Evolutionary conservation across 2,329 filamentous ascomycete genomes (phyloP), one percentile per base, ranked within the genome.

Genomic region (Diaporthe citrichinensis): DNA sequence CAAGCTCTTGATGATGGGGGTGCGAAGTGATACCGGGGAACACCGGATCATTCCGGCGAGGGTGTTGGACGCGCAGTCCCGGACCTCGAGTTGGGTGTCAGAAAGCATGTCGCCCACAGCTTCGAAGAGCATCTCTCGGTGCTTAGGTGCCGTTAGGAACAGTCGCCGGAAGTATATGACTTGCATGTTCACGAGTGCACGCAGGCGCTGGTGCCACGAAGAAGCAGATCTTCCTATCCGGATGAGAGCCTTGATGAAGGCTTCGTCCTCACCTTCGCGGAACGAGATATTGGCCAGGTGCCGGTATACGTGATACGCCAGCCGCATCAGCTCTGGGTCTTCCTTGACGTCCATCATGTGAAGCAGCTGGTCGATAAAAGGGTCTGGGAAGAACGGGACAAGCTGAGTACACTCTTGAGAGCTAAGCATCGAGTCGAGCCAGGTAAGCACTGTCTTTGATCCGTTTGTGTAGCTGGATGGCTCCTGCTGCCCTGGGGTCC

Each of bases 261-360:
- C 90, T 4, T 91, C 91, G 79, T 98, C 95, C 83, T 98, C 94
- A 75, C 96, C 95, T 44, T 92, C 90, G 2, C 94, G 93, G 85
- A 98, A 96, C 0, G 97, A 96, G 74, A 99, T 95, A 83, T 99
- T 99, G 20, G 97, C 95, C 23, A 99, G 87, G 81, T 99, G 96
- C 9, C 96, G 94, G 87, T 98, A 99, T 57, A 99, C 97, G 81
- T 98, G 95, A 82, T 98, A 99, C 0, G 97, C 96, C 12, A 98
- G 90, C 14, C 94, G 93, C 88, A 98, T 97, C 2, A 99, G 90
- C 84, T 99, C 97, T 0, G 95, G 95, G 80, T 99, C 97, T 84
- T 99, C 97, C 84, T 98, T 98, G 83, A 99, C 95, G 81, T 99
- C 97, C 96, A 99, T 99, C 97, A 99, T 99, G 87, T 99, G 96